Base-by-base conservation (phyloP, 2,329 filamentous ascomycete genomes). In the Ophiocordyceps camponoti-saundersi region DNA sequence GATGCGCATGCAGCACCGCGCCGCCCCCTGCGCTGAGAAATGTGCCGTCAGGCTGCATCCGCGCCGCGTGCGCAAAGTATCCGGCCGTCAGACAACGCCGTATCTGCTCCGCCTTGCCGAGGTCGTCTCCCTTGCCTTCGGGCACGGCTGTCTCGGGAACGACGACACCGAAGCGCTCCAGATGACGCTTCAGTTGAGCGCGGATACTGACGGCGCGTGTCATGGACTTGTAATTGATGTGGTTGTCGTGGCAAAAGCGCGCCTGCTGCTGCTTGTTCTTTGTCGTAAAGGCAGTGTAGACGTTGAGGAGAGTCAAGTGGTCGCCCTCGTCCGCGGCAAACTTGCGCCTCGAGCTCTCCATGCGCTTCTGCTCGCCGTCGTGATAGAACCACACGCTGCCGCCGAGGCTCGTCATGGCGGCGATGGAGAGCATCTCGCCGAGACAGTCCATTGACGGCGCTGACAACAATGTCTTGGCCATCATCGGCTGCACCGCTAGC, bases 271-370 rank as follows among this genome's bases (percentile, higher is more conserved):
- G 92, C 55, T 79, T 82, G 2, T 88, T 89, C 50, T 79, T 84
- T 2, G 81, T 85, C 45, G 90, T 70, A 57, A 96, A 96, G 0
- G 86, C 78, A 58, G 89, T 82, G 59, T 92, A 96, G n/a, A 89
- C 84, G 56, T 98, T 96, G 40, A 95, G 73, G 12, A 95, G 74
- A 1, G 89, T 95, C 22, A 96, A 65, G 56, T 96, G 90, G 56
- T 98, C 92, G 1, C 92, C 92, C 66, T 96, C 89, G 50, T 93
- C 86, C 7, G 82, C 89, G 0, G 90, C 86, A 57, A 96, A 96
- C 56, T 83, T 85, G 44, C 85, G 75, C 44, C 85, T 73, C 26
- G 80, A 77, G 20, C 73, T 79, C 58, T 95, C 87, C 59, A 83
- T 77, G 45, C 72, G 70, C 56, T 83, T 88, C 56, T 82, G 84